Evolutionary conservation across 257 asterid genomes (phyloP).

Genomic region (Fraxinus americana): DNA sequence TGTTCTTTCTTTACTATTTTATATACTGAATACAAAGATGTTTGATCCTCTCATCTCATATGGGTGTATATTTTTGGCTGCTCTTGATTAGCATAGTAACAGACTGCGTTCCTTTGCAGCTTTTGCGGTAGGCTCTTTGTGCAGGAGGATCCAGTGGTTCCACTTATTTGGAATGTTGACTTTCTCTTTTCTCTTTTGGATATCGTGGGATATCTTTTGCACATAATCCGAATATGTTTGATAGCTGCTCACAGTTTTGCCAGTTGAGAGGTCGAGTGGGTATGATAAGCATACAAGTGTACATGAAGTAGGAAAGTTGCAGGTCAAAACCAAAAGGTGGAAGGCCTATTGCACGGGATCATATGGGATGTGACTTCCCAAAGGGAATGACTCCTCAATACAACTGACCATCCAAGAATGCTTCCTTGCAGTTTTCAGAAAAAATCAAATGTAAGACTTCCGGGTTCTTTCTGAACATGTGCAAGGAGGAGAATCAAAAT

Average conservation of each 20-base stretch:
- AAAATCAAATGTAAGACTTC: conserved; percentile 59
- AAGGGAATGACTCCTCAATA: conserved; percentile 45
- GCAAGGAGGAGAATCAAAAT: conserved; percentile 35
- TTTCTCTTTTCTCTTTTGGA: conserved; percentile 32
- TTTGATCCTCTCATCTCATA: not conserved
- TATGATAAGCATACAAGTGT: conserved; percentile 23
- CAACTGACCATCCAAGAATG: conserved; percentile 18
- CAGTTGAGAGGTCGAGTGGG: conserved; percentile 25
- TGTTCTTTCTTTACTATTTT: not conserved
- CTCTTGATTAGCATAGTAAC: conserved; percentile 14
- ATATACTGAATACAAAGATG: not conserved
- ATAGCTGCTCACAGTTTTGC: conserved; percentile 32
- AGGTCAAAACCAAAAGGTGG: conserved; percentile 57
- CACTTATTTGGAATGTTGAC: conserved; percentile 35
- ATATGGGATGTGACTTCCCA: conserved; percentile 36
- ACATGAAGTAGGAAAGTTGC: conserved; percentile 32
- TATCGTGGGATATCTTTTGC: conserved; percentile 23
- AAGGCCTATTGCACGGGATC: conserved; percentile 40
- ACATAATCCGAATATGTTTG: conserved; percentile 1
- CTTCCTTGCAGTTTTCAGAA: conserved; percentile 62
- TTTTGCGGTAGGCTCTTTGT: conserved; percentile 25
- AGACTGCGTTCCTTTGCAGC: conserved; percentile 35
- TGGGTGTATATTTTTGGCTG: not conserved
- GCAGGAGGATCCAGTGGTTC: conserved; percentile 35
- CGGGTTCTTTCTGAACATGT: conserved; percentile 68